phyloP scores from a whole-genome alignment of 352 stramenopile genomes.

The Blastocystis sp. region DNA sequence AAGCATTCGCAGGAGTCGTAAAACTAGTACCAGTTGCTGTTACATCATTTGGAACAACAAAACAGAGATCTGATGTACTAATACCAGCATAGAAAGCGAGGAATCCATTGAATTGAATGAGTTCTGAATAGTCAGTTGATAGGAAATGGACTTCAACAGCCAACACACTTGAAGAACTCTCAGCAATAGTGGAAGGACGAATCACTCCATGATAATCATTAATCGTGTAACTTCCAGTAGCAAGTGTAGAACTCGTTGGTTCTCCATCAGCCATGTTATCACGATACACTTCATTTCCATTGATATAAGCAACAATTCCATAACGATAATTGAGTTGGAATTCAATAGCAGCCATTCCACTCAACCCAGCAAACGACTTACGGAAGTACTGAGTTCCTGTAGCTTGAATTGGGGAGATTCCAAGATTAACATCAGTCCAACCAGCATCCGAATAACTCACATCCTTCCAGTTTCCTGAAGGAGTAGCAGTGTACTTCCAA shows the following conservation, averaged over 20 bases:
- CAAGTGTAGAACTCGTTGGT: neutral
- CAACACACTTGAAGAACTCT: too few species aligned
- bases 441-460: neutral
- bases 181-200: too few species aligned
- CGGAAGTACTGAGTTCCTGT: conserved; percentile 27
- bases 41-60: neutral
- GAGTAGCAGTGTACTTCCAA: neutral
- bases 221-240: neutral
- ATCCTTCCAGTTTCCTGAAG: neutral
- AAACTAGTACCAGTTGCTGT: neutral
- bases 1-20: neutral
- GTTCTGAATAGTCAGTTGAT: neutral
- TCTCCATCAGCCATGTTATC: neutral
- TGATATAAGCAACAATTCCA: too few species aligned
- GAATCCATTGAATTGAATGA: neutral
- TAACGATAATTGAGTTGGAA: neutral
- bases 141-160: too few species aligned
- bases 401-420: neutral
- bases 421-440: neutral
- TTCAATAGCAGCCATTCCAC: neutral
- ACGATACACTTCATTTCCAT: neutral
- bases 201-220: neutral
- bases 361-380: neutral
- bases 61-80: neutral
- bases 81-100: neutral